Evolutionary conservation across 1,284 basidiomycete species (phyloP).

Genomic region (Ceratobasidium sp.): DNA sequence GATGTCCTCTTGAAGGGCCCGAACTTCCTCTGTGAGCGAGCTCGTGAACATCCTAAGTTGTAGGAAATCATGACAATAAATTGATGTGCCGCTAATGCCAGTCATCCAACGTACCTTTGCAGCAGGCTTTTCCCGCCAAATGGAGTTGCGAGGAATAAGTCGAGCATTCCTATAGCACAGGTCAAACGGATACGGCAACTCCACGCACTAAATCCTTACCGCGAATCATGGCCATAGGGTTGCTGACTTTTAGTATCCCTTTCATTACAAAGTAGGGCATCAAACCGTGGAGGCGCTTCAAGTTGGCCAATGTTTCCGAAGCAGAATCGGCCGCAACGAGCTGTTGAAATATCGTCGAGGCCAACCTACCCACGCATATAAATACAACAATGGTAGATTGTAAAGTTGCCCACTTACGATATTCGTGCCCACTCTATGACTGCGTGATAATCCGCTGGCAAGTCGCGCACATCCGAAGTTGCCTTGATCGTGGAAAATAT

Average conservation of each 20-base stretch:
- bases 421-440: slow-evolving; percentile 97
- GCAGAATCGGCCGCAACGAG: slow-evolving; percentile 93
- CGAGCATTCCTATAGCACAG: slow-evolving; percentile 65
- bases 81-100: slow-evolving; percentile 3
- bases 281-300: slow-evolving; percentile 93
- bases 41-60: slow-evolving; percentile 89
- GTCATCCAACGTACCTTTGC: slow-evolving; percentile 65
- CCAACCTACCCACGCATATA: slow-evolving; percentile 62
- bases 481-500: slow-evolving; percentile 89
- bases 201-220: slow-evolving; percentile 48
- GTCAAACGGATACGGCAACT: not conserved
- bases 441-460: slow-evolving; percentile 86
- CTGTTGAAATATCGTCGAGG: slow-evolving; percentile 94
- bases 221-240: slow-evolving; percentile 96
- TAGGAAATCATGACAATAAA: slow-evolving; percentile 33
- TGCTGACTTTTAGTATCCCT: slow-evolving; percentile 89
- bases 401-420: slow-evolving; percentile 65
- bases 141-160: slow-evolving; percentile 97
- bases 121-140: slow-evolving; percentile 92
- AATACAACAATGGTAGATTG: slow-evolving; percentile 37
- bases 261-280: slow-evolving; percentile 99
- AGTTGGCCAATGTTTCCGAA: slow-evolving; percentile 83
- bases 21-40: slow-evolving; percentile 88
- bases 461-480: slow-evolving; percentile 76
- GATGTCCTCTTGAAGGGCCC: slow-evolving; percentile 83